A percentile compares a stretch with the other conserved stretches of the same genome.
Evolutionary conservation across 306 rosid species (phyloP).

Genomic region (Ochetophila trinervis): DNA sequence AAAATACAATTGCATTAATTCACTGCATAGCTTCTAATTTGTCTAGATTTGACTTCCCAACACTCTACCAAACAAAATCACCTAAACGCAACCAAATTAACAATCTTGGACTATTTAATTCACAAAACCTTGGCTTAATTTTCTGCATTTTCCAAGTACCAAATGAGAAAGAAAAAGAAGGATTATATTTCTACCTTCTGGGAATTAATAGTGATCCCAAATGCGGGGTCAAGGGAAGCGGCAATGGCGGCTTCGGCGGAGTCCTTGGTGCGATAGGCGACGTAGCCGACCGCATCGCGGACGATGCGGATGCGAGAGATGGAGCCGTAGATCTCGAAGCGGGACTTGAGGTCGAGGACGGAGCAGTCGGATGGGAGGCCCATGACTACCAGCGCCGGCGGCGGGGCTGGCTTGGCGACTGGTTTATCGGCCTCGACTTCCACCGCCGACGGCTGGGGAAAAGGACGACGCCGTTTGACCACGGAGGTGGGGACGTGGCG

Average conservation of each 20-base stretch:
- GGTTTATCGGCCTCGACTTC: conserved; percentile 36
- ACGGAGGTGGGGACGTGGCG: conserved; percentile 39
- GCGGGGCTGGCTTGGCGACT: conserved; percentile 55
- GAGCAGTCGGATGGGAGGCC: conserved; percentile 79
- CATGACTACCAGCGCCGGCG: conserved; percentile 64
- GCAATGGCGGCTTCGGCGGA: conserved; percentile 73
- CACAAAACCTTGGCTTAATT: not conserved
- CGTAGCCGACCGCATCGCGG: conserved; percentile 67
- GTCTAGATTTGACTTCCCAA: not conserved
- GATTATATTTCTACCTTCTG: conserved; percentile 54
- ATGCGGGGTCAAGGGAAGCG: conserved; percentile 69
- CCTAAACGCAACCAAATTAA: not conserved
- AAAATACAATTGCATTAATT: too few species aligned
- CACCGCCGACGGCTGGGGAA: conserved; percentile 13
- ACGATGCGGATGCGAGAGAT: conserved; percentile 90
- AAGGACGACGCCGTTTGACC: conserved; percentile 27
- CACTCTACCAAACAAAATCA: not conserved
- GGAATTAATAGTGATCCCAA: conserved; percentile 65
- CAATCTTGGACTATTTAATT: not conserved
- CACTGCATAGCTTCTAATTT: not conserved
- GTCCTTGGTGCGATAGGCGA: conserved; percentile 61
- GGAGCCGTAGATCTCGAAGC: conserved; percentile 90
- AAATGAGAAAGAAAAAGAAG: not conserved
- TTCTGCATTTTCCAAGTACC: not conserved
- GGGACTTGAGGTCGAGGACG: conserved; percentile 84